Base-by-base conservation (phyloP, 352 stramenopile species). In the Phytophthora sojae region DNA sequence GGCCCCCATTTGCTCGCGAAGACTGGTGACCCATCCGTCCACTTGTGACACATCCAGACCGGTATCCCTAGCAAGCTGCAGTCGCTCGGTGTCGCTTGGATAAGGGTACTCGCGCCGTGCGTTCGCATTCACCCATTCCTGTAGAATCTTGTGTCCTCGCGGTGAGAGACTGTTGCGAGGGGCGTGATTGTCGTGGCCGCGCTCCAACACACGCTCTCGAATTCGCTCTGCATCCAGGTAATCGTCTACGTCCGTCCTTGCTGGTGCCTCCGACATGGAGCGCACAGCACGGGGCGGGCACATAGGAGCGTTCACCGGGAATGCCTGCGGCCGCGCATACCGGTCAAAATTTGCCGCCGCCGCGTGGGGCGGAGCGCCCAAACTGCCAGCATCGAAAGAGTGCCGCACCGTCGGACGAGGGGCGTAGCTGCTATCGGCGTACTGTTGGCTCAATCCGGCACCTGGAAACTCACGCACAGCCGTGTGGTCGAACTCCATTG, bases 21-120 rank as follows among this genome's bases (percentile, higher is more conserved):
- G 86, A 74, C 77, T 94, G 62, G 88, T 88, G 57, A 96, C 88
- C 89, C 87, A 96, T n/a, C 85, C 79, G 62, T 96, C 89, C 29
- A 95, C 86, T 75, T 96, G 89, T 56, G 85, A 82, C 15, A 94
- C 79, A 54, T 95, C 87, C 8, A 96, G 64, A 1, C 89, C 86
- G 0, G 87, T 94, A 26, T 94, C 86, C 32, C 81, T 76, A 35
- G 84, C 88, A 9, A 96, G 85, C 67, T 94, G 84, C 35, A 91
- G 66, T 67, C 90, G 91, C 71, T 95, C 89, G 0, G 71, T 59
- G 44, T 95, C 89, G 4, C 78, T 81, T 5, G 85, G 86, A 57
- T 89, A 83, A 5, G 84, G 83, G 58, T 85, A 92, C 53, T 95
- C 83, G 52, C 85, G 76, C 58, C 89, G 83, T 4, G 75, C 63